Conservation (phyloP, 2,329 filamentous ascomycete species). For the Aspergillus transmontanensis region DNA sequence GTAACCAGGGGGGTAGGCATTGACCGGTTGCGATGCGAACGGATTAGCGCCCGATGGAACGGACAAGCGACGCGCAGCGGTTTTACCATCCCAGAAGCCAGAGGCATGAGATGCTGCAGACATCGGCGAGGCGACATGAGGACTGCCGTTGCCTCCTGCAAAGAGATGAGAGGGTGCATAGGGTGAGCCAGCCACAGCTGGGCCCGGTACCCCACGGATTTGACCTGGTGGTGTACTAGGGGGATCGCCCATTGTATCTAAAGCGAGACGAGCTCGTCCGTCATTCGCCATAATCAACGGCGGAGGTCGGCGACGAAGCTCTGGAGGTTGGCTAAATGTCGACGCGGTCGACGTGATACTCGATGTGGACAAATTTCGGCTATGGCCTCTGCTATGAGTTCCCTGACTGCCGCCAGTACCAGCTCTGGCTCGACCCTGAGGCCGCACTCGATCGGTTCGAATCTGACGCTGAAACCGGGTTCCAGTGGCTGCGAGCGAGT, state of each 20-base stretch:
- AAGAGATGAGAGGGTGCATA: constrained; percentile 85
- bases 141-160: constrained; percentile 69
- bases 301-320: constrained; percentile 72
- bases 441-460: constrained; percentile 79
- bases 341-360: constrained; percentile 79
- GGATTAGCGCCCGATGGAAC: constrained; percentile 76
- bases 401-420: constrained; percentile 75
- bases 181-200: constrained; percentile 73
- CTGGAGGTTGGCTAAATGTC: constrained; percentile 63
- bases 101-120: constrained; percentile 69
- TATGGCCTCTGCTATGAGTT: constrained; percentile 75
- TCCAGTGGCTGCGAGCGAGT: constrained; percentile 89
- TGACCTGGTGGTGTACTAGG: constrained; percentile 65
- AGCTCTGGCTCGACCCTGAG: constrained; percentile 72
- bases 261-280: constrained; percentile 43
- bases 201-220: constrained; percentile 65
- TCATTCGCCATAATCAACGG: constrained; percentile 82
- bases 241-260: constrained; percentile 67
- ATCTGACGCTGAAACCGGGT: constrained; percentile 92
- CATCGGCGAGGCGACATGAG: constrained; percentile 76
- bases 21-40: constrained; percentile 67
- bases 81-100: constrained; percentile 72
- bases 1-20: constrained; percentile 58
- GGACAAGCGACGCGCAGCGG: constrained; percentile 74
- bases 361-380: constrained; percentile 81